Evolutionary conservation across 2,329 filamentous ascomycete species (phyloP).

Genomic region (Elsinoe arachidis): DNA sequence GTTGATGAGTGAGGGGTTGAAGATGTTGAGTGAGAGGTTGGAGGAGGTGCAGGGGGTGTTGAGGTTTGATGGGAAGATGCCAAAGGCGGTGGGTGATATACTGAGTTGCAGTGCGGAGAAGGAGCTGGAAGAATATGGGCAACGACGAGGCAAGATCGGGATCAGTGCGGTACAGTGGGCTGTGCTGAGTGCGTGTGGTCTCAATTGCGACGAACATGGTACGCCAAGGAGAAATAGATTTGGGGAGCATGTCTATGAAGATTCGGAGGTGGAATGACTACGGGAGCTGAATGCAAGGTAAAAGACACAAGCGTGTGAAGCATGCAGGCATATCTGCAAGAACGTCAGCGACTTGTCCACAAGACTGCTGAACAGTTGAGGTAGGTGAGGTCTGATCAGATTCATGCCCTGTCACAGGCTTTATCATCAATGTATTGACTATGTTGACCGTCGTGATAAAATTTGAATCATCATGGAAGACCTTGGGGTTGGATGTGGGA

Average conservation of each 20-base stretch:
- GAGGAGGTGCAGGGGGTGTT: constrained; percentile 33
- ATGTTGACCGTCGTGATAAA: constrained; percentile 34
- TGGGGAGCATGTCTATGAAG: constrained; percentile 8
- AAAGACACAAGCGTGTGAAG: not conserved
- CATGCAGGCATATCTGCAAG: not conserved
- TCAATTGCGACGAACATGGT: constrained; percentile 35
- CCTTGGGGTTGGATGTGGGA: not conserved
- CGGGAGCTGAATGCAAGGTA: not conserved
- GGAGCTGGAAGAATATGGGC: constrained; percentile 36
- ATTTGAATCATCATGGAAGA: constrained; percentile 28
- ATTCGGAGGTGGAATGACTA: not conserved
- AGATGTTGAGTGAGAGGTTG: constrained; percentile 32
- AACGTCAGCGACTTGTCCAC: not conserved
- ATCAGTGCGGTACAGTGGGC: constrained; percentile 56
- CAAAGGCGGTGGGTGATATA: constrained; percentile 44
- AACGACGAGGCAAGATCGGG: constrained; percentile 48
- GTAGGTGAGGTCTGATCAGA: constrained; percentile 12
- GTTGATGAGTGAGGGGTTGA: constrained; percentile 23
- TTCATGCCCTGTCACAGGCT: constrained; percentile 28
- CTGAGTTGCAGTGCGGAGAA: constrained; percentile 50
- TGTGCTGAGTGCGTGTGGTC: constrained; percentile 52
- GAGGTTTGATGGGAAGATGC: constrained; percentile 30
- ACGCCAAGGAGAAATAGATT: constrained; percentile 11
- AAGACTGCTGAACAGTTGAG: not conserved
- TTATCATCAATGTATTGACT: constrained; percentile 34